Conservation (phyloP, 2,329 filamentous ascomycete genomes). For the Fusarium humuli region DNA sequence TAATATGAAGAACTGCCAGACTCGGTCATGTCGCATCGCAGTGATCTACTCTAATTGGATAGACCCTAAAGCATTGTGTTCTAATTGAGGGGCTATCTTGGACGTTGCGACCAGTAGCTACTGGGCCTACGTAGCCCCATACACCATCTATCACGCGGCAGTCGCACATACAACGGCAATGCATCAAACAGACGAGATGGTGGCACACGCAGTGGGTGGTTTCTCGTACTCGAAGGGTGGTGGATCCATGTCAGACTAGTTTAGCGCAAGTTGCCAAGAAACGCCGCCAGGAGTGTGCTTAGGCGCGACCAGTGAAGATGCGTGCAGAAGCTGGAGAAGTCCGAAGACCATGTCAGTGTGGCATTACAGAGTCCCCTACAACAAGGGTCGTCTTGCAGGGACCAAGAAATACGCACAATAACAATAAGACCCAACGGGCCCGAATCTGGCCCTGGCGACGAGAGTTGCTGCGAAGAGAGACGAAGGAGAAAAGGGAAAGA, state of each 20-base stretch:
- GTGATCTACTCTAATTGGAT: constrained; percentile 2
- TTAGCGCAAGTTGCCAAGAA: constrained; percentile 35
- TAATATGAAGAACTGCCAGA: constrained; percentile 21
- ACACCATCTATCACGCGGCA: constrained; percentile 14
- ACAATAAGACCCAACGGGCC: constrained; percentile 11
- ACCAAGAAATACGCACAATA: constrained; percentile 6
- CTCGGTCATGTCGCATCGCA: constrained; percentile 15
- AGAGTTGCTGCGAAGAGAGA: background rate
- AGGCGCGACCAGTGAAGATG: constrained; percentile 14
- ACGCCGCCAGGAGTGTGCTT: constrained; percentile 5
- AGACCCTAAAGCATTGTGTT: constrained; percentile 9
- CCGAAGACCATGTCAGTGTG: constrained; percentile 23
- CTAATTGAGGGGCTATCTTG: constrained; percentile 10
- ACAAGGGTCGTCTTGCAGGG: constrained; percentile 29
- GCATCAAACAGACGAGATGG: constrained; percentile 16
- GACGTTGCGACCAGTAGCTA: constrained; percentile 2
- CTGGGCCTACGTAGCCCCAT: background rate
- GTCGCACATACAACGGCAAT: constrained; percentile 32
- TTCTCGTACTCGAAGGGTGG: constrained; percentile 3
- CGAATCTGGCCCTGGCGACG: constrained; percentile 11
- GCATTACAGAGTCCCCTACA: constrained; percentile 27
- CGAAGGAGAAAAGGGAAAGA: background rate
- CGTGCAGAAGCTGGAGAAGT: constrained; percentile 4
- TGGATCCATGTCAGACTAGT: constrained; percentile 5
- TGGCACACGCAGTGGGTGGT: constrained; percentile 13